These are phyloP conservation scores for Debaryomyces udenii DNA, from an alignment of 1,139 yeast genomes.

Conservation along the genomic window DNA sequence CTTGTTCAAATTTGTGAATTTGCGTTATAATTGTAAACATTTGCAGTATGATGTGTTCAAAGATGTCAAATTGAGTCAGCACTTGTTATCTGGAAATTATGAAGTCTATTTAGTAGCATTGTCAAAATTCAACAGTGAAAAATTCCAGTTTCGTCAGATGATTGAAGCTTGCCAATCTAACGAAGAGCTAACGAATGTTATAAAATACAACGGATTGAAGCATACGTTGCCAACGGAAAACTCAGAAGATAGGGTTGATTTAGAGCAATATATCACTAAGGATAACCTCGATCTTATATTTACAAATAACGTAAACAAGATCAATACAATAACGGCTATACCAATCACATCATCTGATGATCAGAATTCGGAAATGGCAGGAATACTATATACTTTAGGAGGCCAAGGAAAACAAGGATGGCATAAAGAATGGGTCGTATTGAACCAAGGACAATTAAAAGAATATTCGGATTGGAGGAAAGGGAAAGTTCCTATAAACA, in stretches of 20 bases:
- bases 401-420: constrained; percentile 80
- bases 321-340: constrained; percentile 9
- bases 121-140: constrained; percentile 46
- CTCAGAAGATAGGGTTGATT: background rate
- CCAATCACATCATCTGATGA: constrained; percentile 17
- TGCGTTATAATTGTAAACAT: constrained; percentile 20
- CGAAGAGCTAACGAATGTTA: constrained; percentile 42
- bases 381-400: constrained; percentile 67
- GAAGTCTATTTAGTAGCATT: constrained; percentile 38
- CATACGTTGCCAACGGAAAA: constrained; percentile 1
- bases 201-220: constrained; percentile 35
- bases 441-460: constrained; percentile 64
- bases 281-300: constrained; percentile 41
- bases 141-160: constrained; percentile 45
- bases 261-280: constrained; percentile 22
- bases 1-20: constrained; percentile 39
- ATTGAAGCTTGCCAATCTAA: constrained; percentile 46
- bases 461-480: constrained; percentile 86
- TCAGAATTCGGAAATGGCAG: constrained; percentile 44
- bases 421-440: constrained; percentile 90
- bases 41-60: constrained; percentile 25
- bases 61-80: constrained; percentile 27
- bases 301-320: constrained; percentile 14
- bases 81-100: constrained; percentile 31
- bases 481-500: constrained; percentile 63